Percentiles rank a stretch among this genome's conserved stretches.
Conservation (phyloP, 1,284 basidiomycete genomes). For the Marasmius sp. region DNA sequence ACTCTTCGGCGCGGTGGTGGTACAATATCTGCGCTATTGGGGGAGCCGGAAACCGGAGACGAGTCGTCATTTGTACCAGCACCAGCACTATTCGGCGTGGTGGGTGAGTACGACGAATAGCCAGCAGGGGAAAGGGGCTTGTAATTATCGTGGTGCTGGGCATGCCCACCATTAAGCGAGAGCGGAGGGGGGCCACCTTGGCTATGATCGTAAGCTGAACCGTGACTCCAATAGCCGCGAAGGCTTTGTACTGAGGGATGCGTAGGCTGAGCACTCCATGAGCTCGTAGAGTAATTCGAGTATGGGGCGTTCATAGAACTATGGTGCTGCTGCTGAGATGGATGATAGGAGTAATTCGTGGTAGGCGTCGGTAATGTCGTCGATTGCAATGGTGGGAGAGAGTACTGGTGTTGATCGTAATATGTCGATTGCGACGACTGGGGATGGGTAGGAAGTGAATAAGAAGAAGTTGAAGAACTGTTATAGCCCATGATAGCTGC, state of each 20-base stretch:
- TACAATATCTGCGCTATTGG: conserved; percentile 44
- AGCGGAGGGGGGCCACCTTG: conserved; percentile 1
- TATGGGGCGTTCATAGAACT: conserved; percentile 2
- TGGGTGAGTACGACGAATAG: conserved; percentile 8
- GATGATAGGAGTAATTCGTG: conserved; percentile 7
- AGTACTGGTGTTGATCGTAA: conserved; percentile 20
- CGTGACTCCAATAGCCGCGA: conserved; percentile 11
- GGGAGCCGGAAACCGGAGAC: conserved; percentile 10
- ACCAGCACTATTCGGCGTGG: conserved; percentile 2
- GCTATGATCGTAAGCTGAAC: conserved; percentile 8
- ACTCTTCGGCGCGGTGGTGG: conserved; percentile 65
- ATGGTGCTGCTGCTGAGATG: conserved; percentile 8
- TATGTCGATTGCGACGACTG: conserved; percentile 31
- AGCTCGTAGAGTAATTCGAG: conserved; percentile 1
- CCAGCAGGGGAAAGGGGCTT: conserved; percentile 9
- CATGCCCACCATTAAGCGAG: conserved; percentile 5
- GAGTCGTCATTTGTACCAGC: conserved; percentile 5
- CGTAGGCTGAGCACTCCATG: conserved; percentile 6
- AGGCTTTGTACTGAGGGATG: conserved; percentile 12
- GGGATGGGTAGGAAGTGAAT: conserved; percentile 28
- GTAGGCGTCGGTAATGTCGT: conserved; percentile 3
- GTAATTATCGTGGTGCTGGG: conserved; percentile 10
- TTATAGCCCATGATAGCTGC: conserved; percentile 19
- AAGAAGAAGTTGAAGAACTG: conserved; percentile 11
- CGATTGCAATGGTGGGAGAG: conserved; percentile 13